Evolutionary conservation across 208 protist genomes (phyloP), one percentile per base, ranked within the genome.

Genomic region (Crithidia fasciculata): DNA sequence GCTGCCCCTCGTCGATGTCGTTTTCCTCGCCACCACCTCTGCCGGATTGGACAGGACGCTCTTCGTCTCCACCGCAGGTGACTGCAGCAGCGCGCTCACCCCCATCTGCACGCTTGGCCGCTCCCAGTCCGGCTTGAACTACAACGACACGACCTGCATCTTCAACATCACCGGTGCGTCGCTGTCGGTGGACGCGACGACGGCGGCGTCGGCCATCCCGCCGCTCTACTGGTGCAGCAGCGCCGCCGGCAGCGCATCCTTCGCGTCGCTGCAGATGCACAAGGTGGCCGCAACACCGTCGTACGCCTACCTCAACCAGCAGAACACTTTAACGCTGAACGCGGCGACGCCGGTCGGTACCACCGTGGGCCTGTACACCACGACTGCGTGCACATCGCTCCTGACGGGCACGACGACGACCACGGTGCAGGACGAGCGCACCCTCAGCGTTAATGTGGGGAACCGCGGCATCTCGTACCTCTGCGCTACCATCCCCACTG

Each of bases 161-260:
- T 93, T 90, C 75, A 88, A 67, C 37, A 71, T 91, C 45, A 83
- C 72, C 6, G 52, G 59, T 10, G 39, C 52, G 8, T 72, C 73
- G 18, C 16, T 91, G 4, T 68, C 41, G 39, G 39, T 93, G 13
- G 68, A 70, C 62, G 47, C 78, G 18, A 56, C 71, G 52, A 76
- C 75, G 53, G 69, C 78, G 2, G 69, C 78, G 4, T 60, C 76
- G 43, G 13, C 43, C 8, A 82, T 85, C 28, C 82, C 82, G 28
- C 13, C 56, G 36, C 61, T 91, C 49, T 88, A 86, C 75, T 81
- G 85, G 73, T 93, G 85, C 64, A 86, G 84, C 52, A 86, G 76
- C 49, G 80, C 74, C 12, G 43, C 70, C 47, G 68, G 70, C 62
- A 49, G 36, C 45, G 63, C 49, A 0, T 57, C 58, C 57, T 80